Evolutionary conservation across 352 stramenopile species (phyloP), one percentile per base, ranked within the genome.

Genomic region (Globisporangium iwayamae): DNA sequence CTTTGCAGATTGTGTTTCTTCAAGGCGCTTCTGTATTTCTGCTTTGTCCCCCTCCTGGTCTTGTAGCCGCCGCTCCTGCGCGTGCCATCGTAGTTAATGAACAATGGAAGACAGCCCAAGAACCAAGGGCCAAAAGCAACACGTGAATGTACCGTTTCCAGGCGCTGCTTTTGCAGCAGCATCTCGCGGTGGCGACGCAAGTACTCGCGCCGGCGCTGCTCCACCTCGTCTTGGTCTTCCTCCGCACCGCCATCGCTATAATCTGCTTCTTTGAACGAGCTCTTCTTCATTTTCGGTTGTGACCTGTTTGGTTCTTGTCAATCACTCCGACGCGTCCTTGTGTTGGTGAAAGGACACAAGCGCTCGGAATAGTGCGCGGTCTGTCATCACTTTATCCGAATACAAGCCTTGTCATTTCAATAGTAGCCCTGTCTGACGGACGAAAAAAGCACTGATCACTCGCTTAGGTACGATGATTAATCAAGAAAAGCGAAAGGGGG

Each of bases 121-220:
- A 28, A 28, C 25, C 25, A 28, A 28, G 25, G 25, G 25, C 25
- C 25, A 28, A 28, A 28, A 28, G 25, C 25, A 28, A 28, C 25
- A 28, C 25, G 1, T 28, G 25, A 28, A 28, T 4, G 39, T 54
- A 91, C 79, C 70, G 78, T 83, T 36, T 89, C 80, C 20, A 87
- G 67, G n/a, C 78, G 76, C 56, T 76, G 74, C 16, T 75, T 78
- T 61, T 85, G 82, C 48, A 82, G 70, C 16, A 87, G 71, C 56
- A 67, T 56, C 66, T 79, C 78, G 43, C 67, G 74, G 47, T 87
- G 79, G 1, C 62, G 72, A 2, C 69, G 71, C 54, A 88, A 62
- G 51, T 77, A 88, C 43, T 66, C 78, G 22, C 79, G 32, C 0
- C 79, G 74, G 1, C 58, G 67, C 28, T 54, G 58, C 65, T 87